Percentiles rank a stretch among this genome's conserved stretches.
Conservation (phyloP, 2,329 filamentous ascomycete species). For the Fusarium staphyleae region DNA sequence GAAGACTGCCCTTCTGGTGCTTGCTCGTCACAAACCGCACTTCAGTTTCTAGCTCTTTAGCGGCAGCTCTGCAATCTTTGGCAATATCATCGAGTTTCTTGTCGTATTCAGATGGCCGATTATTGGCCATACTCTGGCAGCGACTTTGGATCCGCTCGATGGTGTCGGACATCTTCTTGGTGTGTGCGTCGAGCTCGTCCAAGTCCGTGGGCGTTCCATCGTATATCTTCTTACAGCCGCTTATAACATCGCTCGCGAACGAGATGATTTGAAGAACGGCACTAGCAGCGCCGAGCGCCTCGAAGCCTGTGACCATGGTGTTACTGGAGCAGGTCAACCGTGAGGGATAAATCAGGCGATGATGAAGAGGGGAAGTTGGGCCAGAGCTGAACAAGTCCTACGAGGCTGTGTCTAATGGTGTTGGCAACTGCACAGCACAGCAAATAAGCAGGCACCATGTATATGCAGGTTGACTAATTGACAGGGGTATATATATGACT, state of each 20-base stretch:
- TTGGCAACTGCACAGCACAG: no score
- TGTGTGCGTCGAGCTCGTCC: slow-evolving; percentile 7
- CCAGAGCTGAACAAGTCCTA: no score
- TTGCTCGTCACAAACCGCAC: neutral
- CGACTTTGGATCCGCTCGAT: neutral
- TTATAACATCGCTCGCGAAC: neutral
- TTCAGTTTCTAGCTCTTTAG: slow-evolving; percentile 1
- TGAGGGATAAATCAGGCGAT: no score
- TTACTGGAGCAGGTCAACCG: no score
- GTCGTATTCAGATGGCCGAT: no score
- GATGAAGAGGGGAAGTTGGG: no score
- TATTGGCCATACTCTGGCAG: neutral
- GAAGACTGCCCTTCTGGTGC: neutral
- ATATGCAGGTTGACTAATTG: no score
- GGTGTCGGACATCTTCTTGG: neutral
- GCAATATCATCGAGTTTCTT: slow-evolving; percentile 5
- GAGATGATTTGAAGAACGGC: slow-evolving; percentile 24
- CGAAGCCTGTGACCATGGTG: slow-evolving; percentile 1
- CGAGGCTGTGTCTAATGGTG: no score
- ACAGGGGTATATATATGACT: no score
- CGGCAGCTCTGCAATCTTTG: neutral
- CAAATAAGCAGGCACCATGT: no score
- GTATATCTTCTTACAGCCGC: slow-evolving; percentile 6
- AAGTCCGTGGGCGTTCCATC: neutral
- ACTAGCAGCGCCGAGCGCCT: slow-evolving; percentile 21